These are phyloP conservation scores for Panellus pusillus DNA, from an alignment of 768 basidiomycete genomes.

Conservation along the genomic window DNA sequence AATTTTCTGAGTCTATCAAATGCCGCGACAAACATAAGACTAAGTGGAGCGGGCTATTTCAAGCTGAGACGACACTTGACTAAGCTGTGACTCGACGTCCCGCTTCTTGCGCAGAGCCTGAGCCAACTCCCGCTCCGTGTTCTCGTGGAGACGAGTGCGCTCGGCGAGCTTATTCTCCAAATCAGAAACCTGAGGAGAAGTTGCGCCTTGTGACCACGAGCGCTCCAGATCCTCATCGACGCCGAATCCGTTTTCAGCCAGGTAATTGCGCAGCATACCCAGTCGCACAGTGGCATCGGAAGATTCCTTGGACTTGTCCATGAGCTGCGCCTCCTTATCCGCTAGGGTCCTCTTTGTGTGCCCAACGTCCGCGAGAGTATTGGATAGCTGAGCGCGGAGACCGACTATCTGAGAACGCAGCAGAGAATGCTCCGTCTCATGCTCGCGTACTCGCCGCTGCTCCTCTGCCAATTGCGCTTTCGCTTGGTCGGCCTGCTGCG, in stretches of 20 bases:
- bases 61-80: constrained; percentile 64
- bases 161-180: constrained; percentile 80
- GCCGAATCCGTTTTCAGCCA: constrained; percentile 84
- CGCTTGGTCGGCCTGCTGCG: constrained; percentile 67
- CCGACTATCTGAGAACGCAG: constrained; percentile 74
- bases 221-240: constrained; percentile 70
- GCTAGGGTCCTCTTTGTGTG: constrained; percentile 68
- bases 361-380: constrained; percentile 66
- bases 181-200: constrained; percentile 57
- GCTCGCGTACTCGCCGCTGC: constrained; percentile 59
- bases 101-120: constrained; percentile 64
- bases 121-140: constrained; percentile 73
- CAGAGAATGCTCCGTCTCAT: constrained; percentile 61
- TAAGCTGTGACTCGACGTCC: constrained; percentile 73
- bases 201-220: constrained; percentile 39
- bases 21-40: too few species aligned
- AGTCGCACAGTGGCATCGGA: constrained; percentile 73
- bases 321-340: constrained; percentile 63
- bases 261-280: constrained; percentile 78
- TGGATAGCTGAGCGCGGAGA: constrained; percentile 72
- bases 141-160: constrained; percentile 67
- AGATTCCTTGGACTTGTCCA: constrained; percentile 62
- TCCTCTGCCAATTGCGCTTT: constrained; percentile 68
- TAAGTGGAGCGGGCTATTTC: constrained; percentile 66
- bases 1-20: too few species aligned